phyloP scores from a whole-genome alignment of 352 stramenopile species.

The Phytophthora sp. region DNA sequence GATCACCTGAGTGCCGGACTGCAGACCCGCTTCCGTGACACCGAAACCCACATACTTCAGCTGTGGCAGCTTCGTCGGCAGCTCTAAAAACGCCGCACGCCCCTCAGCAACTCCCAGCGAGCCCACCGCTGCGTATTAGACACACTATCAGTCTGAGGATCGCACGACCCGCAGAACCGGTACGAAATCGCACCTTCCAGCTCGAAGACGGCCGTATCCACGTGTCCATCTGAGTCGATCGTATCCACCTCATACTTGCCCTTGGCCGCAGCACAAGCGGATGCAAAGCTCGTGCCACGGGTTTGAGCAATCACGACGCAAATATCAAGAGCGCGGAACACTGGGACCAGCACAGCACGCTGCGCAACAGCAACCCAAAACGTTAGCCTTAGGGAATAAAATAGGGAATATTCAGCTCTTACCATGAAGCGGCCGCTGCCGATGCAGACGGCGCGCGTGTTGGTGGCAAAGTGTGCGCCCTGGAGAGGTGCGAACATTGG shows the following conservation, averaged over 20 bases:
- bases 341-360: slow-evolving; percentile 67
- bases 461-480: slow-evolving; percentile 26
- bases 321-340: slow-evolving; percentile 41
- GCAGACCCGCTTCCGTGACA: slow-evolving; percentile 64
- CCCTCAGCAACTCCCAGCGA: slow-evolving; percentile 43
- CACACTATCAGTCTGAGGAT: background rate
- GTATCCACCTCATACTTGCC: slow-evolving; percentile 74
- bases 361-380: too few relatives aligned
- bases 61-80: slow-evolving; percentile 45
- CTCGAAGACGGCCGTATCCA: slow-evolving; percentile 48
- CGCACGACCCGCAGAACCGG: background rate
- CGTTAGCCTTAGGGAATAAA: too few relatives aligned
- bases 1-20: slow-evolving; percentile 44
- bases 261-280: slow-evolving; percentile 34
- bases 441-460: slow-evolving; percentile 60
- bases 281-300: slow-evolving; percentile 56
- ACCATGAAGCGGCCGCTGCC: slow-evolving; percentile 81
- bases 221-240: slow-evolving; percentile 51
- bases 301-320: slow-evolving; percentile 67
- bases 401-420: background rate
- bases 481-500: slow-evolving; percentile 34
- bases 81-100: slow-evolving; percentile 42
- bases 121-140: slow-evolving; percentile 26
- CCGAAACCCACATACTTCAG: slow-evolving; percentile 66
- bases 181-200: slow-evolving; percentile 38